These are phyloP conservation scores for Aspergillus saccharolyticus DNA, from an alignment of 495 filamentous ascomycete genomes.

Conservation along the genomic window DNA sequence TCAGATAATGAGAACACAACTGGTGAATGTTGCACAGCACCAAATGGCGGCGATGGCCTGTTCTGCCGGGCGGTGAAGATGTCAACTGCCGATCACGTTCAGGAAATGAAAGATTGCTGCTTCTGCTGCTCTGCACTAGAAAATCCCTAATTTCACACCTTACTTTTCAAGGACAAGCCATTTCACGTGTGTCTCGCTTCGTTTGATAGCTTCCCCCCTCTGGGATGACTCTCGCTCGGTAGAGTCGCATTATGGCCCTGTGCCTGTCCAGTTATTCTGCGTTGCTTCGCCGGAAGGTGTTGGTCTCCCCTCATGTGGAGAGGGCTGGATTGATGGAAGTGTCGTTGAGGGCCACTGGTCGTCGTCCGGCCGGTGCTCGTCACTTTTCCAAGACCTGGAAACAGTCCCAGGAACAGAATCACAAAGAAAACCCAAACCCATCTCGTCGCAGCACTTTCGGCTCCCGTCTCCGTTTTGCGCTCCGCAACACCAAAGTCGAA, in stretches of 20 bases:
- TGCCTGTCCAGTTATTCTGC: slow-evolving; percentile 30
- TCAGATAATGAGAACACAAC: too few relatives aligned
- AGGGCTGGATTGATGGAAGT: slow-evolving; percentile 33
- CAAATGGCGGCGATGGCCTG: background rate
- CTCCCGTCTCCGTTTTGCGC: slow-evolving; percentile 55
- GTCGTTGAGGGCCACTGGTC: slow-evolving; percentile 38
- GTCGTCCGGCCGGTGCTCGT: slow-evolving; percentile 30
- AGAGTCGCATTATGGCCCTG: slow-evolving; percentile 36
- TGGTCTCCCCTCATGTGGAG: slow-evolving; percentile 25
- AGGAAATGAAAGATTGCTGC: background rate
- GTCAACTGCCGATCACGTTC: background rate
- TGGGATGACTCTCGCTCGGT: slow-evolving; percentile 27
- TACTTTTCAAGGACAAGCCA: background rate
- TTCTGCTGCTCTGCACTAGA: background rate
- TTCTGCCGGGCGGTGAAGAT: slow-evolving; percentile 28
- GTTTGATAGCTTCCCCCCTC: slow-evolving; percentile 7
- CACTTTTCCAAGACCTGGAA: slow-evolving; percentile 39
- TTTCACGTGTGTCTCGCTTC: background rate
- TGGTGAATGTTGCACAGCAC: too few relatives aligned
- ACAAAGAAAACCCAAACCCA: slow-evolving; percentile 35
- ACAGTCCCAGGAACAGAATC: slow-evolving; percentile 35
- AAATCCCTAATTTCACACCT: background rate
- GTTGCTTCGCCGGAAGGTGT: slow-evolving; percentile 26
- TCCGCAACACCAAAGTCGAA: slow-evolving; percentile 71
- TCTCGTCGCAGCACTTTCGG: slow-evolving; percentile 53